Conservation (phyloP, 208 protist genomes). For the Leishmania major region DNA sequence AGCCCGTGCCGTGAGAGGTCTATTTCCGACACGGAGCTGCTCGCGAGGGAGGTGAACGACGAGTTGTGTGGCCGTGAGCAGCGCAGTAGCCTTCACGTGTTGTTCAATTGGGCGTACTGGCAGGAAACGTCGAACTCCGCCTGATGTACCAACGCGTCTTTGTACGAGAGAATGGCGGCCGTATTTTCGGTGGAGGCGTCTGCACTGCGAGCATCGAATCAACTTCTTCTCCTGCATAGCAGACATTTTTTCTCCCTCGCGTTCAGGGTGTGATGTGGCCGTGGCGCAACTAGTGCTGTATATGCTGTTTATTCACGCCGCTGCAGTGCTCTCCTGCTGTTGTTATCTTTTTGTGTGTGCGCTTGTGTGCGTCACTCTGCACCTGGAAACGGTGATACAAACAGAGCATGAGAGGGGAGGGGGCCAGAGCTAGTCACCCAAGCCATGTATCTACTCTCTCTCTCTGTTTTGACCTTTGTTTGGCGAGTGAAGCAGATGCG, state of each 20-base stretch:
- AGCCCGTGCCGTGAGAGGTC: conserved; percentile 20
- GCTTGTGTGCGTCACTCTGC: neutral
- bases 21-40: conserved; percentile 14
- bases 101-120: conserved; percentile 72
- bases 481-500: neutral
- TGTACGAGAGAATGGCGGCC: neutral
- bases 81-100: conserved; percentile 61
- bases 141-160: neutral
- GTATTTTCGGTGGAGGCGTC: neutral
- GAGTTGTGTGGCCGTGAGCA: conserved; percentile 40
- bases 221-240: neutral
- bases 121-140: conserved; percentile 27
- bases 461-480: neutral
- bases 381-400: neutral
- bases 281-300: neutral
- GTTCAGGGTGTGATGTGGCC: neutral
- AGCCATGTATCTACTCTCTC: neutral
- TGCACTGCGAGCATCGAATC: neutral
- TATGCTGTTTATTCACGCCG: neutral
- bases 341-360: neutral
- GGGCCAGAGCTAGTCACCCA: conserved; percentile 4
- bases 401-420: neutral
- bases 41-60: conserved; percentile 75
- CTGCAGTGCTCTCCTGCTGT: neutral
- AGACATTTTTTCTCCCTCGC: neutral